Evolutionary conservation across 768 basidiomycete genomes (phyloP).

Genomic region (Jaapia argillacea): DNA sequence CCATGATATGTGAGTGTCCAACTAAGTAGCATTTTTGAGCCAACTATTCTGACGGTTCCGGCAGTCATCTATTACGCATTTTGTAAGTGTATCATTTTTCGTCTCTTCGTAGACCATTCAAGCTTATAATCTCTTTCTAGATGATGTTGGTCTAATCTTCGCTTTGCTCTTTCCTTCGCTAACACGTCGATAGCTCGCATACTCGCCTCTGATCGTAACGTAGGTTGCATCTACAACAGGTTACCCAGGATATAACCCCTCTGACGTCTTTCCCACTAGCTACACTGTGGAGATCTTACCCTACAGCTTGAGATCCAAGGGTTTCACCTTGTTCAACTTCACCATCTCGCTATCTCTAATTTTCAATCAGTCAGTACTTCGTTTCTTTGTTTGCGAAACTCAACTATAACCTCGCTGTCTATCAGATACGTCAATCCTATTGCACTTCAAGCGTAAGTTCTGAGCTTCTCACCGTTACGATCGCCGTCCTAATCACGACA

Average conservation of each 20-base stretch:
- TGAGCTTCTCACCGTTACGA: not conserved
- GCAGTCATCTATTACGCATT: slow-evolving; percentile 21
- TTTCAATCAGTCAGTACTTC: slow-evolving; percentile 28
- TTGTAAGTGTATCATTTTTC: slow-evolving; percentile 8
- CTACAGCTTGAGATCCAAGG: slow-evolving; percentile 29
- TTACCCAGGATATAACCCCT: not conserved
- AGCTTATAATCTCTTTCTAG: slow-evolving; percentile 19
- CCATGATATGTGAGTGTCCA: slow-evolving; percentile 24
- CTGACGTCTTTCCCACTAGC: slow-evolving; percentile 4
- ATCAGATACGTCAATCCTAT: slow-evolving; percentile 26
- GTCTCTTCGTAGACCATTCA: slow-evolving; percentile 17
- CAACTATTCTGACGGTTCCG: slow-evolving; percentile 9
- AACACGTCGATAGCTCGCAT: slow-evolving; percentile 18
- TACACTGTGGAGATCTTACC: slow-evolving; percentile 36
- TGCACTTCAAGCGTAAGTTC: slow-evolving; percentile 17
- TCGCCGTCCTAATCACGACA: not conserved
- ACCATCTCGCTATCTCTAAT: slow-evolving; percentile 28
- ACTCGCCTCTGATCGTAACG: slow-evolving; percentile 26
- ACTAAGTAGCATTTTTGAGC: slow-evolving; percentile 14
- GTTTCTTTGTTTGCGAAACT: slow-evolving; percentile 13
- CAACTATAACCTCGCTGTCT: slow-evolving; percentile 13
- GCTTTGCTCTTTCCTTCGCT: slow-evolving; percentile 10
- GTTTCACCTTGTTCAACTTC: slow-evolving; percentile 28
- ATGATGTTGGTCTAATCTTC: slow-evolving; percentile 16
- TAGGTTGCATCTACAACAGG: slow-evolving; percentile 7